These are phyloP conservation scores for Acorus gramineus DNA, from an alignment of 106 monocot species.

Conservation along the genomic window DNA sequence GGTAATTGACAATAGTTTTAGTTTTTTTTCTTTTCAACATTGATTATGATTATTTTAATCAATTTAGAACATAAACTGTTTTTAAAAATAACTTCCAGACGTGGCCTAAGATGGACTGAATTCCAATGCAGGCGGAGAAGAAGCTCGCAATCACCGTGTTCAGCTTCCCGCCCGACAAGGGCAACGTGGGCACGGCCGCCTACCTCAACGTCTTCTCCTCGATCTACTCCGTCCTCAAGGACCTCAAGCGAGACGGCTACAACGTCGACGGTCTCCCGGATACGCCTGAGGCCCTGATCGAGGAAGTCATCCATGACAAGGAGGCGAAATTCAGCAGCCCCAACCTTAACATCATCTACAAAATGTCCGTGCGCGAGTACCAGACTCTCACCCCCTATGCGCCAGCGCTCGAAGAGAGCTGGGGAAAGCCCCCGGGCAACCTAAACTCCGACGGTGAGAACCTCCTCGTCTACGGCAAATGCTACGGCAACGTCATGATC, in stretches of 20 bases:
- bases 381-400: constrained; percentile 65
- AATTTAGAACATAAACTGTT: too few relatives aligned
- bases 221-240: constrained; percentile 57
- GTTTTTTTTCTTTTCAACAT: too few relatives aligned
- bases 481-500: constrained; percentile 78
- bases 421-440: constrained; percentile 75
- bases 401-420: constrained; percentile 41
- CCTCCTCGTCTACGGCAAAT: constrained; percentile 73
- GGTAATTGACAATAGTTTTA: too few relatives aligned
- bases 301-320: constrained; percentile 74
- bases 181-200: constrained; percentile 77
- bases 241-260: constrained; percentile 56
- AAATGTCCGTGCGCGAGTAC: constrained; percentile 72
- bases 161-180: constrained; percentile 88
- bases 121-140: constrained; percentile 44
- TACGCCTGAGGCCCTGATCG: constrained; percentile 50
- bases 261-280: constrained; percentile 63
- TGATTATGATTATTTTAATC: too few relatives aligned
- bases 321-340: constrained; percentile 78
- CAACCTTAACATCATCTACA: constrained; percentile 54
- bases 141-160: constrained; percentile 74
- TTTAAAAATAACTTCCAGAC: too few relatives aligned
- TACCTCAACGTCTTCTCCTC: constrained; percentile 74
- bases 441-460: constrained; percentile 69
- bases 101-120: too few relatives aligned